These are phyloP conservation scores for Endocarpon pusillum DNA, from an alignment of 495 filamentous ascomycete genomes.

Conservation along the genomic window DNA sequence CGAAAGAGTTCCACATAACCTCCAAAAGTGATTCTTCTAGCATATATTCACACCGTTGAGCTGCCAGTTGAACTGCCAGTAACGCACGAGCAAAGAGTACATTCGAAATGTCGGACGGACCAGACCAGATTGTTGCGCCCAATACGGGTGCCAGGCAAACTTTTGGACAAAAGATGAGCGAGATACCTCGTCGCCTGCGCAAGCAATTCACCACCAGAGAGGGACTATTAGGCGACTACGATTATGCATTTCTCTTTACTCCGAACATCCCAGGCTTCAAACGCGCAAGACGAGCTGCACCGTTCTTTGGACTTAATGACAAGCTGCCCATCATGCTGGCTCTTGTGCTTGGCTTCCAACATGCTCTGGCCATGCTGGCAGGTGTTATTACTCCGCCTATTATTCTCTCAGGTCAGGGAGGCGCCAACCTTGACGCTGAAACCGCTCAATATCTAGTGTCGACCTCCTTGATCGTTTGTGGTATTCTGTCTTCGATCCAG, in stretches of 20 bases:
- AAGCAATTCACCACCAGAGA: constrained; percentile 35
- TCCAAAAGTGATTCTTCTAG: too few relatives aligned
- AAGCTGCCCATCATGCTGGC: constrained; percentile 65
- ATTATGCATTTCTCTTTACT: constrained; percentile 63
- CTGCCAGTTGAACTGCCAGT: too few relatives aligned
- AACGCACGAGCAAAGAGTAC: too few relatives aligned
- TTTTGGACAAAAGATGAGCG: neutral
- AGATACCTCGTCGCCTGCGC: constrained; percentile 3
- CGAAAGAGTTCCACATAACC: too few relatives aligned
- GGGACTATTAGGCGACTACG: constrained; percentile 69
- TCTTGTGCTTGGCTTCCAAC: constrained; percentile 54
- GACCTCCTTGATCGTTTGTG: constrained; percentile 73
- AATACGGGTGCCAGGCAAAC: neutral
- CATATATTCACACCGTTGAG: too few relatives aligned
- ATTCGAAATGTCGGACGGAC: constrained; percentile 1
- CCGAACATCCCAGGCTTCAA: constrained; percentile 76
- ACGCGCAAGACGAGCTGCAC: constrained; percentile 40
- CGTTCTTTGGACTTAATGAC: constrained; percentile 82
- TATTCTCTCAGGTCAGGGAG: constrained; percentile 44
- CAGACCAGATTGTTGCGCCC: neutral
- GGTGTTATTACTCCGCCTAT: constrained; percentile 69
- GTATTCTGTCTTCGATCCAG: constrained; percentile 61
- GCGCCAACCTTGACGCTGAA: constrained; percentile 44
- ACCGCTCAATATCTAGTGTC: constrained; percentile 72
- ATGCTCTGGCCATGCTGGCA: constrained; percentile 50